Evolutionary conservation across 129 eudicot genomes (phyloP).

Genomic region (Glebionis coronaria): DNA sequence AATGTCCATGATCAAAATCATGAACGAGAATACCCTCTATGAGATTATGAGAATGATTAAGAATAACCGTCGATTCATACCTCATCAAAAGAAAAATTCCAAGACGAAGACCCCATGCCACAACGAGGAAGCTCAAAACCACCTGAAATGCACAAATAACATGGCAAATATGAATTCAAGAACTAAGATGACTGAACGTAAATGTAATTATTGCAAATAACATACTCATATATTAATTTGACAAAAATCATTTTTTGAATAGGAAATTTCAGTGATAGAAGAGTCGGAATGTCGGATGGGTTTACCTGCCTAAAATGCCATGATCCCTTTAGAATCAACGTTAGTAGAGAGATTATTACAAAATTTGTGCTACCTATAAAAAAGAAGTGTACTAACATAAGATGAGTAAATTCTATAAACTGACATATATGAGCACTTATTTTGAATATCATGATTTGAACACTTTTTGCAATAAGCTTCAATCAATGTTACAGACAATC

Average conservation of each 20-base stretch:
- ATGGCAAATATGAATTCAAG: slow-evolving; percentile 4
- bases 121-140: slow-evolving; percentile 61
- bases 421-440: too few relatives aligned
- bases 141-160: slow-evolving; percentile 54
- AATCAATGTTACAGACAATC: too few relatives aligned
- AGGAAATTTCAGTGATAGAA: not conserved
- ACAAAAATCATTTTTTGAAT: not conserved
- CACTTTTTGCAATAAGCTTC: too few relatives aligned
- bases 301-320: slow-evolving; percentile 94
- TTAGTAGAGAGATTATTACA: slow-evolving; percentile 70
- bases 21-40: not conserved
- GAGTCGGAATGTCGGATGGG: slow-evolving; percentile 3
- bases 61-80: slow-evolving; percentile 33
- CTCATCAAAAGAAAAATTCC: slow-evolving; percentile 87
- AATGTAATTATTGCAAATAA: not conserved
- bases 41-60: not conserved
- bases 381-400: not conserved
- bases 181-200: slow-evolving; percentile 5
- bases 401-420: not conserved
- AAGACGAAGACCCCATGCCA: slow-evolving; percentile 92
- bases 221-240: not conserved
- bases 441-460: too few relatives aligned
- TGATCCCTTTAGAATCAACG: slow-evolving; percentile 81
- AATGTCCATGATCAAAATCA: slow-evolving; percentile 1
- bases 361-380: slow-evolving; percentile 92